Base-by-base conservation (phyloP, 352 stramenopile species). In the Pilasporangium apinafurcum region DNA sequence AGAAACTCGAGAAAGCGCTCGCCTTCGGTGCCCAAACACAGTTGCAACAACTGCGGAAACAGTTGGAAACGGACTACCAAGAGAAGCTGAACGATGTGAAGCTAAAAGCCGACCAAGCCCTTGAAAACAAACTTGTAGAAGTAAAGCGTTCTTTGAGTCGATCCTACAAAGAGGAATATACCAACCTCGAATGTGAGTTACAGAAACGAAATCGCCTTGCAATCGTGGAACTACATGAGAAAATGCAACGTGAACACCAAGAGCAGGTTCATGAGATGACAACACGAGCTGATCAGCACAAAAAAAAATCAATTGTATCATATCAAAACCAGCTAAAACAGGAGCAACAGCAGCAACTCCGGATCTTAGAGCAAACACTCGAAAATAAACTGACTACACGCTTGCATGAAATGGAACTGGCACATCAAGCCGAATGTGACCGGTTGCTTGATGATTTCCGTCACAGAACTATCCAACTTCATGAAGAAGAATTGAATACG, bases 21-120 rank as follows among this genome's bases (percentile, higher is more conserved):
- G 50, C 57, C 9, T 76, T 83, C 45, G 75, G 75, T 12, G 63
- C 71, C 3, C 74, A 86, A 44, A 68, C 70, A 3, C 74, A 86
- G 18, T 16, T 83, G 10, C 70, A 86, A 45, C 71, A 83, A 28
- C 51, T 86, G 10, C 62, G 63, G 6, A 65, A 61, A 18, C 40
- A 59, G 31, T 33, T 85, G 30, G 61, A 79, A 24, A 49, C 47
- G 3, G 45, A 68, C 9, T 57, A 82, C 7, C 67, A 82, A 10
- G 53, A 65, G 8, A 59, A 54, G 21, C 17, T 72, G 6, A 8
- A 35, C 0, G 54, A 73, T 3, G 59, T 55, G 13, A 59, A 55
- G 37, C 41, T 33, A 8, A 45, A 64, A 37, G 64, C 65, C 1
- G 48, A 51, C 2, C 32, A 60, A 1, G 44, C 38, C 2, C 48